phyloP scores from a whole-genome alignment of 768 basidiomycete species.

The Suillus luteus region DNA sequence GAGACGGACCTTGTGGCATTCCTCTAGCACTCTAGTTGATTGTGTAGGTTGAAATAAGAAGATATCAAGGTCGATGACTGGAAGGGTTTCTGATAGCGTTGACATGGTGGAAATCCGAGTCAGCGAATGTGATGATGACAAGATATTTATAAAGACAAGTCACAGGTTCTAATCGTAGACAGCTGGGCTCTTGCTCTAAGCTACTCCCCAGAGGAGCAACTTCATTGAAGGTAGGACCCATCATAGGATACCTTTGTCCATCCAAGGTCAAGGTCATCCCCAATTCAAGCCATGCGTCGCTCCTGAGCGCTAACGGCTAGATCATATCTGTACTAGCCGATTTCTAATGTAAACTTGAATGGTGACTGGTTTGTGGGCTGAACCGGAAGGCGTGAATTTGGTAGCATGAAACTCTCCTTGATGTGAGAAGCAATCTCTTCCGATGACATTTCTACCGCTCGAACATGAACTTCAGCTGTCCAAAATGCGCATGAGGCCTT shows the following conservation, averaged over 20 bases:
- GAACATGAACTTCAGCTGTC: not conserved
- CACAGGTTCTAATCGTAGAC: not conserved
- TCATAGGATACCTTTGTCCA: slow-evolving; percentile 6
- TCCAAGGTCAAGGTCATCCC: slow-evolving; percentile 3
- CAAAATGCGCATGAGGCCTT: not conserved
- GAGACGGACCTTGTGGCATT: slow-evolving; percentile 61
- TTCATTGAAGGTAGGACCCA: not conserved
- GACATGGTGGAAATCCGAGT: slow-evolving; percentile 34
- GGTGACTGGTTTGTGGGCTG: not conserved
- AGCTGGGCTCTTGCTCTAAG: not conserved
- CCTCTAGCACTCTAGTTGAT: slow-evolving; percentile 52
- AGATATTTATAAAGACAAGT: not conserved
- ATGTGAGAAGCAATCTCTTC: not conserved
- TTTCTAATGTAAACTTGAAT: not conserved
- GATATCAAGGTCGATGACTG: slow-evolving; percentile 76
- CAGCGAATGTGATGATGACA: not conserved
- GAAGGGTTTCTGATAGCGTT: slow-evolving; percentile 54
- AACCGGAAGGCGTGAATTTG: not conserved
- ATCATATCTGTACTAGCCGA: not conserved
- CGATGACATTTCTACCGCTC: not conserved
- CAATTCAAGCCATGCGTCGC: not conserved
- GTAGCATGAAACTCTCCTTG: not conserved
- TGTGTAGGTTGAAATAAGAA: slow-evolving; percentile 51
- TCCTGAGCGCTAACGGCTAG: not conserved
- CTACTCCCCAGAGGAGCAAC: not conserved